Evolutionary conservation across 805 yeast genomes (phyloP).

Genomic region (Candida pseudofarinosa): DNA sequence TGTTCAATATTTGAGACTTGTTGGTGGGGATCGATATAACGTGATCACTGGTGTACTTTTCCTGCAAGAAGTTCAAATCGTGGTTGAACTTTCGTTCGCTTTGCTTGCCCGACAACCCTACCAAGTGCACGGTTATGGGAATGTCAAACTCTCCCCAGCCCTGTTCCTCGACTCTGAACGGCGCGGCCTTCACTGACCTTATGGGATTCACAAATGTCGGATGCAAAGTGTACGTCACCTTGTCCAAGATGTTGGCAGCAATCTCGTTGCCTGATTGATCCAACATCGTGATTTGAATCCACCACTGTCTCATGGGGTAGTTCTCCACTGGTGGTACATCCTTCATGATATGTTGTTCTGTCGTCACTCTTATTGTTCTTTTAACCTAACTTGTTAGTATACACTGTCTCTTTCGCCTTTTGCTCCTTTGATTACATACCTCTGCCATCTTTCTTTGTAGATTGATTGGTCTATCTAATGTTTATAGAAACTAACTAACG

Average conservation of each 20-base stretch:
- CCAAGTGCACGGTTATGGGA: constrained; percentile 68
- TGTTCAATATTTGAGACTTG: constrained; percentile 64
- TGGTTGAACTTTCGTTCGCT: constrained; percentile 87
- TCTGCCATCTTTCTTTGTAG: constrained; percentile 14
- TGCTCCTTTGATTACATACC: constrained; percentile 12
- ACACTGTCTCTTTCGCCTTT: neutral
- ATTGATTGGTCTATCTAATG: constrained; percentile 1
- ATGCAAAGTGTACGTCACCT: constrained; percentile 88
- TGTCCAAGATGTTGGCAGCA: constrained; percentile 86
- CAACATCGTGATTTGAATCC: constrained; percentile 68
- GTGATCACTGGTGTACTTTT: constrained; percentile 75
- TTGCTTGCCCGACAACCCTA: constrained; percentile 62
- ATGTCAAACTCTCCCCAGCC: constrained; percentile 99
- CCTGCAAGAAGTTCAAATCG: constrained; percentile 81
- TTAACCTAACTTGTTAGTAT: constrained; percentile 47
- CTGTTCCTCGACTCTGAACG: constrained; percentile 83
- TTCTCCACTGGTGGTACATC: constrained; percentile 84
- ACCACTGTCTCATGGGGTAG: constrained; percentile 94
- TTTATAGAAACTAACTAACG: neutral
- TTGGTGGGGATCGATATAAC: constrained; percentile 69
- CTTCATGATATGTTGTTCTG: constrained; percentile 75
- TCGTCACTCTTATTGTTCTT: constrained; percentile 83
- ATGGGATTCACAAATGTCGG: constrained; percentile 92
- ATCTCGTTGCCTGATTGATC: constrained; percentile 78
- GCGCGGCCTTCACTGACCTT: constrained; percentile 74